Base-by-base conservation (phyloP, 2,329 filamentous ascomycete species). In the Davidsoniella australis region DNA sequence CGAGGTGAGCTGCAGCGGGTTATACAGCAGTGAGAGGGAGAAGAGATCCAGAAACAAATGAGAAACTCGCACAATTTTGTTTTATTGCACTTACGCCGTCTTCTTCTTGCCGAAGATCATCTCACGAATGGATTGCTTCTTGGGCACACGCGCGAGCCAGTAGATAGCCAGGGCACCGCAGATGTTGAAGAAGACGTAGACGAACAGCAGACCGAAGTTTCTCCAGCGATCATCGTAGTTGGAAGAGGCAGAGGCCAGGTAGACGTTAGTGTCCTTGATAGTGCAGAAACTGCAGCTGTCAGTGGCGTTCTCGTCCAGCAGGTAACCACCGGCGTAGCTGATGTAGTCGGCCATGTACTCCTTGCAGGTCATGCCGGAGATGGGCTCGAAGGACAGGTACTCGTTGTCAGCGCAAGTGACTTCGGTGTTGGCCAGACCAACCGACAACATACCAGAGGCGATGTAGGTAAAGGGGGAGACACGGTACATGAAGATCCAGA, bases 401-500 rank as follows among this genome's bases (percentile, higher is more conserved):
- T 94, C 87, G 59, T 82, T 83, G 5, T 61, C 55, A 0, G 82
- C 75, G 62, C 87, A 94, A 0, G 61, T 56, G 29, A 89, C 77
- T 0, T 64, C 45, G 0, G 75, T 76, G 57, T 82, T 79, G 39
- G 82, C 82, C 4, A 94, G 66, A 2, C 76, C 84, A 0, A 74
- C 75, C 0, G 80, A 72, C 0, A 89, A 62, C 66, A 94, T 78
- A 18, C 79, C 83, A 8, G 73, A 72, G 23, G 89, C 76, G 14
- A 91, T 67, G 61, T 94, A 94, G 0, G 82, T 88, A 57, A 94
- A 83, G 0, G 87, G 86, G 0, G 80, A 86, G 45, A 87, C 66
- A 43, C 82, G 76, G 64, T 89, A 89, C 79, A 87, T 84, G 68
- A 86, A 86, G 57, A 81, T 78, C 82, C 84, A 89, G 70, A 88